phyloP scores from a whole-genome alignment of 148 eudicot species.

The Camellia lanceoleosa region DNA sequence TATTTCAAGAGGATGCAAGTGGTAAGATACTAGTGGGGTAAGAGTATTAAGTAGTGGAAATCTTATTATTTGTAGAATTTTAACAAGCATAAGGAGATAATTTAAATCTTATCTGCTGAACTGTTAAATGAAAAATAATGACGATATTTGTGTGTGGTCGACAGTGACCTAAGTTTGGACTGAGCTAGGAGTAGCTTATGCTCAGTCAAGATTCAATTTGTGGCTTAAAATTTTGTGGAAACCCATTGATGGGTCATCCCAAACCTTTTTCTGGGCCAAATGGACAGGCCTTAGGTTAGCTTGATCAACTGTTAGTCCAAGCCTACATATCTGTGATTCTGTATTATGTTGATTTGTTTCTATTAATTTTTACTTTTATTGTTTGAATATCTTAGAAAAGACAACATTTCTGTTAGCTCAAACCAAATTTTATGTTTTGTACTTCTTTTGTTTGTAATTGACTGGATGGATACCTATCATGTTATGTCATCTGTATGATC shows the following conservation, averaged over 20 bases:
- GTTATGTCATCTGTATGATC: constrained; percentile 1
- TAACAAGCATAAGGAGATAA: neutral
- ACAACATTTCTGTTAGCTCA: neutral
- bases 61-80: neutral
- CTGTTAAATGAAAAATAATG: neutral
- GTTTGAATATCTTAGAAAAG: neutral
- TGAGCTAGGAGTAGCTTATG: neutral
- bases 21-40: neutral
- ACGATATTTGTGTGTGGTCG: neutral
- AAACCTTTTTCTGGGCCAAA: neutral
- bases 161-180: neutral
- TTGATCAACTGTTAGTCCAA: constrained; percentile 3
- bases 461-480: neutral
- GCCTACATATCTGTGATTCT: neutral
- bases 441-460: neutral
- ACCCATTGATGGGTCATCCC: neutral
- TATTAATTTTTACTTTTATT: neutral
- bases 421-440: too few relatives aligned
- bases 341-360: neutral
- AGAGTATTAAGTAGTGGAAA: neutral
- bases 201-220: neutral
- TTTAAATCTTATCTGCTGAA: neutral
- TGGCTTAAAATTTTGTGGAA: neutral
- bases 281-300: neutral
- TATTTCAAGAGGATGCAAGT: neutral